These are phyloP conservation scores for Lolium multiflorum DNA, from an alignment of 176 grass and related monocot genomes.

Conservation along the genomic window DNA sequence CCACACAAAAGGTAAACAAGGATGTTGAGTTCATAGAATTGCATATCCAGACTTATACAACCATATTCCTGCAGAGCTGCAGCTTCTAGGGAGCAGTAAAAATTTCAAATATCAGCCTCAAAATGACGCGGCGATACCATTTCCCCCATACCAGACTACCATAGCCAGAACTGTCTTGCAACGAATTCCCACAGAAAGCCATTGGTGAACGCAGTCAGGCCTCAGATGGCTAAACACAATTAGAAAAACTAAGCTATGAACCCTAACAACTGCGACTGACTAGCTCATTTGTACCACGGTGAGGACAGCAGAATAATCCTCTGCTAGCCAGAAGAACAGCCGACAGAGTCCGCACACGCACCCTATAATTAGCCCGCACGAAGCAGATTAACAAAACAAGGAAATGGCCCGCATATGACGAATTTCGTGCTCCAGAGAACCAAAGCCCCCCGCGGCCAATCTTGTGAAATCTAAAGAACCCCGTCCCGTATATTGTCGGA, in stretches of 20 bases:
- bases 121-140: neutral
- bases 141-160: neutral
- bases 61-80: neutral
- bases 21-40: neutral
- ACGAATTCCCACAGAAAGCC: neutral
- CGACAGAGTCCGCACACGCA: neutral
- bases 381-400: neutral
- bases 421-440: neutral
- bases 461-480: neutral
- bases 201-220: neutral
- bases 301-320: neutral
- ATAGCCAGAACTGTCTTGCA: neutral
- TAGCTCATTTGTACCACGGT: neutral
- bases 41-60: neutral
- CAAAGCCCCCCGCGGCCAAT: neutral
- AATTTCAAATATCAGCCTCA: neutral
- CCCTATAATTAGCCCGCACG: neutral
- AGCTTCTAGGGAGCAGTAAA: neutral
- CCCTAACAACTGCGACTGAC: too few species aligned
- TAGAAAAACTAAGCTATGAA: neutral
- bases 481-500: neutral
- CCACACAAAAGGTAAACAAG: neutral
- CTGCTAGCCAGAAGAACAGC: neutral
- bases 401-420: neutral
- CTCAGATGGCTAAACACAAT: neutral